phyloP scores from a whole-genome alignment of 2,329 filamentous ascomycete species.

The Paramyrothecium sp. region DNA sequence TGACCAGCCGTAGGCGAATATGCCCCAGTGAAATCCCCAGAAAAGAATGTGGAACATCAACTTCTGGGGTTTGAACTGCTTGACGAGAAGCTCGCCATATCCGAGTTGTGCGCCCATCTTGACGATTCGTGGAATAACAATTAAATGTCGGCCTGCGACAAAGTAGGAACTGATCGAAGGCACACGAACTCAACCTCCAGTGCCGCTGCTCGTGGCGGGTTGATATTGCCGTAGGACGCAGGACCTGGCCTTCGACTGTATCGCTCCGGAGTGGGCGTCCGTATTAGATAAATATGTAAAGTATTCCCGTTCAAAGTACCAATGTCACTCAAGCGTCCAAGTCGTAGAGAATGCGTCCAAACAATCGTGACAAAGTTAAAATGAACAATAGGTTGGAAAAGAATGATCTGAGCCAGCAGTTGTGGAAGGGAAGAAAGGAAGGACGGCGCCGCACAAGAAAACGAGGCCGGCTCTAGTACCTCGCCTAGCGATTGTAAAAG shows the following conservation, averaged over 20 bases:
- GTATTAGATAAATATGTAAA: too few species aligned
- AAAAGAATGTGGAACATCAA: slow-evolving; percentile 79
- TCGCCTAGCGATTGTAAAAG: slow-evolving; percentile 17
- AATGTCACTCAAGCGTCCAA: not conserved
- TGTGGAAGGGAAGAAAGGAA: slow-evolving; percentile 12
- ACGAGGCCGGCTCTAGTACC: slow-evolving; percentile 10
- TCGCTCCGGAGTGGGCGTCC: too few species aligned
- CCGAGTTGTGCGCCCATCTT: slow-evolving; percentile 40
- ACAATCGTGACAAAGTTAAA: not conserved
- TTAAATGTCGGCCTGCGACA: slow-evolving; percentile 51
- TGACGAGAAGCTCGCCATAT: slow-evolving; percentile 46
- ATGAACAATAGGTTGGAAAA: slow-evolving; percentile 26
- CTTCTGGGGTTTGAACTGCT: slow-evolving; percentile 70
- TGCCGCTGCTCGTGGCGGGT: slow-evolving; percentile 2
- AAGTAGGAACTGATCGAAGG: not conserved
- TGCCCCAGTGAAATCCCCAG: slow-evolving; percentile 71
- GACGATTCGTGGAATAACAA: slow-evolving; percentile 19
- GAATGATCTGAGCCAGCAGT: slow-evolving; percentile 61
- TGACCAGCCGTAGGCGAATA: slow-evolving; percentile 88
- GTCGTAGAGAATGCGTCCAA: slow-evolving; percentile 12
- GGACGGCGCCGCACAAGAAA: slow-evolving; percentile 15
- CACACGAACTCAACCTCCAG: not conserved
- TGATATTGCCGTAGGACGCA: not conserved
- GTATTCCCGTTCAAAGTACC: too few species aligned
- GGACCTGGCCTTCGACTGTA: too few species aligned